Percentiles rank a stretch among this genome's conserved stretches.
phyloP scores from a whole-genome alignment of 2,329 filamentous ascomycete species.

The Ilyonectria destructans region DNA sequence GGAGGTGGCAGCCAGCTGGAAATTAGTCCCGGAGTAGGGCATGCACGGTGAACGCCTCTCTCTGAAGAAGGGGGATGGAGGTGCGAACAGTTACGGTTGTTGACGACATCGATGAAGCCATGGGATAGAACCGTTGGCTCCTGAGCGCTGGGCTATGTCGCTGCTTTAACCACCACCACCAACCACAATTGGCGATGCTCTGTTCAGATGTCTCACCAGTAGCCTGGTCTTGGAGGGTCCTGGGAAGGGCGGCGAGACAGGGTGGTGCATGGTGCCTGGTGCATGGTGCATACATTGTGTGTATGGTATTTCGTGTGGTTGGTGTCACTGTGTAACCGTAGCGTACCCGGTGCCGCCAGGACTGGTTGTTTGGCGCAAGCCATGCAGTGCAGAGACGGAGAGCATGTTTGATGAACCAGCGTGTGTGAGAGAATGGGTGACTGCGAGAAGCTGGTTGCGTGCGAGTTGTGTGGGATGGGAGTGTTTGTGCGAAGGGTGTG shows the following conservation, averaged over 20 bases:
- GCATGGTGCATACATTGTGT: slow-evolving; percentile 8
- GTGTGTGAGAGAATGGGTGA: slow-evolving; percentile 8
- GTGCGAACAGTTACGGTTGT: background rate
- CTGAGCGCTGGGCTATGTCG: background rate
- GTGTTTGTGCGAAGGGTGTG: slow-evolving; percentile 14
- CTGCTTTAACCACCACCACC: background rate
- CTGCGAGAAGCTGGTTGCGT: background rate
- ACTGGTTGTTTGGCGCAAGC: slow-evolving; percentile 4
- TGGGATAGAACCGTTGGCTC: background rate
- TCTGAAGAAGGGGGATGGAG: background rate
- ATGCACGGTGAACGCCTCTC: background rate
- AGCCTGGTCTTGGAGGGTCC: background rate
- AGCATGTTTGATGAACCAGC: slow-evolving; percentile 4
- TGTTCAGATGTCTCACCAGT: background rate
- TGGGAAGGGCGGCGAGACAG: slow-evolving; percentile 4
- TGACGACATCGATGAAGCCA: background rate
- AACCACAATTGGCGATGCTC: background rate
- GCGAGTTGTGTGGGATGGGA: background rate
- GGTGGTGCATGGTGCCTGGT: background rate
- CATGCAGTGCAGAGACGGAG: background rate
- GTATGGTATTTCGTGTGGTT: slow-evolving; percentile 14
- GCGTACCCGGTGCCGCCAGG: slow-evolving; percentile 1
- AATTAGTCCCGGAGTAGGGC: background rate
- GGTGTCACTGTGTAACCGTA: slow-evolving; percentile 12
- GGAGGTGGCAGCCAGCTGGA: background rate